Base-by-base conservation (phyloP, 2,329 filamentous ascomycete species). In the Furcasterigmium furcatum region DNA sequence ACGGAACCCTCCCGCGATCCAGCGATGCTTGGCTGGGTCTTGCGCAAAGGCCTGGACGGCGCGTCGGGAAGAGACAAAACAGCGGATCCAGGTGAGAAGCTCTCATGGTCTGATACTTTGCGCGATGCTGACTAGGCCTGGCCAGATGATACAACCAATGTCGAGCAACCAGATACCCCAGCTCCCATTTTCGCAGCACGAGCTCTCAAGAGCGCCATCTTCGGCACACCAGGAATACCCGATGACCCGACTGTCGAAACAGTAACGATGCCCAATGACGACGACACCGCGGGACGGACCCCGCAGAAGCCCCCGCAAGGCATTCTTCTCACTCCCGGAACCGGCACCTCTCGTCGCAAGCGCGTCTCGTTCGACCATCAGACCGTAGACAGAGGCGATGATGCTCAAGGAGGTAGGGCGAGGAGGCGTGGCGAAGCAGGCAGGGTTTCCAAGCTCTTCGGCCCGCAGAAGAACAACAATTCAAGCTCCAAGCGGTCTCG, bases 181-280 rank as follows among this genome's bases (percentile, higher is more conserved):
- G 82, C 80, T 0, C 82, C 82, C 2, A 76, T 85, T 0, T 86
- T 86, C 58, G 82, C 82, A 3, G 82, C 82, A 30, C 75, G 82
- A 48, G 82, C 82, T 6, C 69, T 86, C 57, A 84, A 79, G 55
- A 81, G 74, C 54, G 82, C 79, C 21, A 62, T 86, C 38, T 85
- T 85, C 55, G 82, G 82, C 34, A 80, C 79, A 4, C 78, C 80
- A 10, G 65, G 69, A 13, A 64, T 67, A 41, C 58, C 58, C 13
- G 59, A 60, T 38, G 61, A 70, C 40, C 56, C 48, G 55, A 57
- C 49, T 51, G 63, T 46, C 38, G n/a, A n/a, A 9, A 19, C 36
- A 22, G 19, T 43, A 14, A 22, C 22, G n/a, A n/a, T 24, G 21
- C 30, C 36, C 10, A 22, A 20, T 8, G 9, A 16, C 12, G 36